Percentiles rank a stretch among this genome's conserved stretches.
phyloP scores from a whole-genome alignment of 2,329 filamentous ascomycete genomes.

The Colletotrichum noveboracense region DNA sequence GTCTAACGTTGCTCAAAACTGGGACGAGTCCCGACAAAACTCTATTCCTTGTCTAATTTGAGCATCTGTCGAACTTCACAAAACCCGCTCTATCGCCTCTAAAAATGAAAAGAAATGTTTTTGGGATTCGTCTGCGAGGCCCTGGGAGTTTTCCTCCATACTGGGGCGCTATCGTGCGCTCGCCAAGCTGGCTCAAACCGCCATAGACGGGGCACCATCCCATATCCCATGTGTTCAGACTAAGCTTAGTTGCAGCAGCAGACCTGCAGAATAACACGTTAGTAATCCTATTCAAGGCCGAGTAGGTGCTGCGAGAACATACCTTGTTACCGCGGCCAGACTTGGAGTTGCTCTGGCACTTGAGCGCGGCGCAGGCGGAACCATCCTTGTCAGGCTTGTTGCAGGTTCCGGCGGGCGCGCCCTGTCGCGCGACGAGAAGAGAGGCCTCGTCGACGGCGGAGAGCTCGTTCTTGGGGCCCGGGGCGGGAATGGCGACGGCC shows the following conservation, averaged over 20 bases:
- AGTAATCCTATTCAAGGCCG: neutral
- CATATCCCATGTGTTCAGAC: neutral
- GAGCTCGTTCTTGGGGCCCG: neutral
- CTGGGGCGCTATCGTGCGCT: fast-evolving
- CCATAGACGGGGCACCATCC: fast-evolving
- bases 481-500: neutral
- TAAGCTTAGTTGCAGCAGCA: slow-evolving; percentile 9
- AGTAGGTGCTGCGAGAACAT: neutral
- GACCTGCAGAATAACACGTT: neutral
- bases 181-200: neutral
- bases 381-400: neutral
- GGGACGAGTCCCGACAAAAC: neutral
- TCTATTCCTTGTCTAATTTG: neutral
- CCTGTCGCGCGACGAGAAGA: neutral
- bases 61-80: neutral
- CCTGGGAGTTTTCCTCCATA: neutral
- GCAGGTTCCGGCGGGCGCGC: neutral
- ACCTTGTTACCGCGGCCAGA: neutral
- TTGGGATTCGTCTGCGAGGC: neutral
- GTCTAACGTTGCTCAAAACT: neutral
- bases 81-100: neutral
- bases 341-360: slow-evolving; percentile 1
- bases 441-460: neutral
- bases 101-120: neutral
- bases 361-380: neutral